A percentile compares a stretch with the other conserved stretches of the same genome.
Conservation (phyloP, 2,329 filamentous ascomycete genomes). For the Fusarium sororula region DNA sequence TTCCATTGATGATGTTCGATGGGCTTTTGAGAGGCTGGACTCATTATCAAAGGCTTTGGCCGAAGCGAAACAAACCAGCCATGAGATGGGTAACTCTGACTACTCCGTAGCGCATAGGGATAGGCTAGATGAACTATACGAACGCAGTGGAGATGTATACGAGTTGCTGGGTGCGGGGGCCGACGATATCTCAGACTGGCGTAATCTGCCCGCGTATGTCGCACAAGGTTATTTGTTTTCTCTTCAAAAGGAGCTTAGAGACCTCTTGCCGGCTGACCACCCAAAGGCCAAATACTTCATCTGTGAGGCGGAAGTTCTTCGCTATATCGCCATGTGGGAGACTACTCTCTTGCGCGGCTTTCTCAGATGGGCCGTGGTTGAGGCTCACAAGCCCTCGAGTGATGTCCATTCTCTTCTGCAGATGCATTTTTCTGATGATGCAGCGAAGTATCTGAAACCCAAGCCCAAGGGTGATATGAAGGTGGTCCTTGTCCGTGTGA, state of each 20-base stretch:
- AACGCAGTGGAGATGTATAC: accelerated
- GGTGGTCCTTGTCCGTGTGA: neutral
- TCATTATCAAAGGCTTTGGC: neutral
- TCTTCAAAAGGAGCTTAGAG: accelerated
- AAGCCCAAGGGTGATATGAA: neutral
- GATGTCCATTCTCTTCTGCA: neutral
- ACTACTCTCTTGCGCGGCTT: neutral
- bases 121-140: accelerated
- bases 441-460: accelerated
- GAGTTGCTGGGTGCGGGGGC: accelerated
- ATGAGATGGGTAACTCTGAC: neutral
- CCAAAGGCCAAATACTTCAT: too few relatives aligned
- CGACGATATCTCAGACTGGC: neutral
- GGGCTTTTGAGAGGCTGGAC: neutral
- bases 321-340: accelerated
- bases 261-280: neutral
- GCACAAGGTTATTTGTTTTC: neutral
- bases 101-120: neutral
- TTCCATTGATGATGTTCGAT: neutral
- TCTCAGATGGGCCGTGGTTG: neutral
- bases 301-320: accelerated
- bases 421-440: neutral
- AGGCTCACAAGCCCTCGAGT: neutral
- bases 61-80: accelerated
- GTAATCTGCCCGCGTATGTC: neutral